Conservation (phyloP, 106 monocot species). For the Hemerocallis citrina region DNA sequence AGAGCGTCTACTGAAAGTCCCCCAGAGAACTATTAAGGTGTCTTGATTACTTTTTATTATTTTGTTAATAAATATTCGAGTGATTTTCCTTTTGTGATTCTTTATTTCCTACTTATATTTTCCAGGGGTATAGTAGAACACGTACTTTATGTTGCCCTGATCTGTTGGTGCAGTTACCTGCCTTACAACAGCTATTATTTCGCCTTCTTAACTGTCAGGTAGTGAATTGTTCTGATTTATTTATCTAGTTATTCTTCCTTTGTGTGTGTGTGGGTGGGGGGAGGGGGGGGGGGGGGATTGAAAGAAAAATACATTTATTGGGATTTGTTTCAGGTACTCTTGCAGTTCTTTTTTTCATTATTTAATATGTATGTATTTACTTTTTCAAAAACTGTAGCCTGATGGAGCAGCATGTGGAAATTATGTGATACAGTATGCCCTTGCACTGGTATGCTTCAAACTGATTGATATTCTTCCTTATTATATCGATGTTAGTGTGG, state of each 20-base stretch:
- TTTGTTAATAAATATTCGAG: too few relatives aligned
- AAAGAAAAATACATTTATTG: too few relatives aligned
- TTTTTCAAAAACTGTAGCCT: constrained; percentile 38
- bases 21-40: constrained; percentile 27
- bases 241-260: too few relatives aligned
- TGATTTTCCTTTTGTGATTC: background rate
- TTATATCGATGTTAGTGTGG: too few relatives aligned
- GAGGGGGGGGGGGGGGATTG: too few relatives aligned
- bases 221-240: too few relatives aligned
- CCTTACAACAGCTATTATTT: constrained; percentile 64
- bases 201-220: constrained; percentile 73
- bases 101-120: background rate
- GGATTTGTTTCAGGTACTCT: background rate
- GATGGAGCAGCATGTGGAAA: constrained; percentile 73
- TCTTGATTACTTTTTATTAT: background rate
- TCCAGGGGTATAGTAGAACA: constrained; percentile 70
- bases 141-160: constrained; percentile 48
- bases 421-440: constrained; percentile 81
- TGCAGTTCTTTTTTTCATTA: background rate
- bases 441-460: constrained; percentile 59
- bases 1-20: constrained; percentile 37
- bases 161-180: constrained; percentile 73
- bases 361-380: background rate
- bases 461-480: background rate
- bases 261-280: too few relatives aligned